A percentile compares a stretch with the other conserved stretches of the same genome.
These are phyloP conservation scores for Aspergillus calidoustus DNA, from an alignment of 2,329 filamentous ascomycete genomes.

Conservation along the genomic window DNA sequence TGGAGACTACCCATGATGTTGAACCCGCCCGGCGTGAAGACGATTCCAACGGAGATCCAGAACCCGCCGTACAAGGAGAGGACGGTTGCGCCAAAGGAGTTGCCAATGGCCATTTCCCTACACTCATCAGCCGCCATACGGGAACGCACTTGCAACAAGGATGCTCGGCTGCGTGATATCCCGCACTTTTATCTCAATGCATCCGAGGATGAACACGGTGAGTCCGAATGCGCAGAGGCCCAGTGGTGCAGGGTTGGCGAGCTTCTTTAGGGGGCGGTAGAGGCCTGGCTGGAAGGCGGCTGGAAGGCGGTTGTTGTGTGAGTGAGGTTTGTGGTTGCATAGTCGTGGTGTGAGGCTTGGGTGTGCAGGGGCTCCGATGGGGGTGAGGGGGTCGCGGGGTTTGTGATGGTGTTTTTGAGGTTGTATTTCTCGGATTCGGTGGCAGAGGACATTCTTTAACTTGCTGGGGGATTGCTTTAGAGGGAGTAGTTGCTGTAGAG, in stretches of 20 bases:
- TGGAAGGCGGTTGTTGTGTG: slow-evolving; percentile 51
- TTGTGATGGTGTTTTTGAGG: slow-evolving; percentile 15
- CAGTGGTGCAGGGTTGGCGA: slow-evolving; percentile 75
- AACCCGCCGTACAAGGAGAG: slow-evolving; percentile 78
- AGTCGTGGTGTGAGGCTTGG: slow-evolving; percentile 9
- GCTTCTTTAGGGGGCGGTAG: slow-evolving; percentile 64
- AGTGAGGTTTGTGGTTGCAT: slow-evolving; percentile 45
- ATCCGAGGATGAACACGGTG: slow-evolving; percentile 76
- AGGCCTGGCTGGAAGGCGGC: slow-evolving; percentile 70
- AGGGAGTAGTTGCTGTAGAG: background rate
- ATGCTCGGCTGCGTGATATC: slow-evolving; percentile 64
- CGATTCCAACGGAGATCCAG: slow-evolving; percentile 75
- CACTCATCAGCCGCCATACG: slow-evolving; percentile 49
- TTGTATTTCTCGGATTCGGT: slow-evolving; percentile 10
- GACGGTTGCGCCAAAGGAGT: slow-evolving; percentile 79
- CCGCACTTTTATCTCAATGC: slow-evolving; percentile 69
- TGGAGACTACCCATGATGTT: slow-evolving; percentile 57
- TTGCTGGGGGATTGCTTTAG: background rate
- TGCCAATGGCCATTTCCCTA: slow-evolving; percentile 78
- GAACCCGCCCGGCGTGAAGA: slow-evolving; percentile 68
- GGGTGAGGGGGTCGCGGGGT: background rate
- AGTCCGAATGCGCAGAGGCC: slow-evolving; percentile 75
- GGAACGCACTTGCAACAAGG: slow-evolving; percentile 68
- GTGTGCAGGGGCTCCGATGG: background rate
- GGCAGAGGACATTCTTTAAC: slow-evolving; percentile 1